These are phyloP conservation scores for Pichia scutulata DNA, from an alignment of 805 yeast genomes.

Conservation along the genomic window DNA sequence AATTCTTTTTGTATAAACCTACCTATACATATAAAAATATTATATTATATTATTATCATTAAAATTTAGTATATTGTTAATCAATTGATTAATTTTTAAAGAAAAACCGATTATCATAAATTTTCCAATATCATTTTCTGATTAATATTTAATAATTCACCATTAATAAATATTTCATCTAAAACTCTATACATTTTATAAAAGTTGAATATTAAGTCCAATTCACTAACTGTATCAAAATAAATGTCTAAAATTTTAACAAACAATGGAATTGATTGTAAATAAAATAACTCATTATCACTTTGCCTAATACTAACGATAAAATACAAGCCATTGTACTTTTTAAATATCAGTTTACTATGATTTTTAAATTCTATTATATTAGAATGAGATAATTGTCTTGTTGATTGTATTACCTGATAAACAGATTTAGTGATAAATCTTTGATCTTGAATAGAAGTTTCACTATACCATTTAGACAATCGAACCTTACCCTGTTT, in stretches of 20 bases:
- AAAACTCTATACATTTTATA: conserved; percentile 72
- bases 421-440: conserved; percentile 58
- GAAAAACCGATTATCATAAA: conserved; percentile 24
- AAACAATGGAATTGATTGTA: conserved; percentile 79
- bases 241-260: conserved; percentile 83
- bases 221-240: conserved; percentile 87
- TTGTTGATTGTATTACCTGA: conserved; percentile 76
- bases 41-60: neutral
- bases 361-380: conserved; percentile 40
- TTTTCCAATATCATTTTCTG: conserved; percentile 60
- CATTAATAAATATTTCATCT: conserved; percentile 85
- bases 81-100: neutral
- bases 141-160: conserved; percentile 84
- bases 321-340: conserved; percentile 90
- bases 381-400: conserved; percentile 48
- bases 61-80: neutral
- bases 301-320: conserved; percentile 51
- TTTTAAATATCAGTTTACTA: conserved; percentile 64
- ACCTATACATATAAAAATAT: neutral
- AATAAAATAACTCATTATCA: conserved; percentile 63
- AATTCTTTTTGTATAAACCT: neutral
- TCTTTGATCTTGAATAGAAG: conserved; percentile 37
- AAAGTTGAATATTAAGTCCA: conserved; percentile 89
- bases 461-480: conserved; percentile 58
- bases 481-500: conserved; percentile 90